Evolutionary conservation across 768 basidiomycete species (phyloP), one percentile per base, ranked within the genome.

Genomic region (Russula sp.): DNA sequence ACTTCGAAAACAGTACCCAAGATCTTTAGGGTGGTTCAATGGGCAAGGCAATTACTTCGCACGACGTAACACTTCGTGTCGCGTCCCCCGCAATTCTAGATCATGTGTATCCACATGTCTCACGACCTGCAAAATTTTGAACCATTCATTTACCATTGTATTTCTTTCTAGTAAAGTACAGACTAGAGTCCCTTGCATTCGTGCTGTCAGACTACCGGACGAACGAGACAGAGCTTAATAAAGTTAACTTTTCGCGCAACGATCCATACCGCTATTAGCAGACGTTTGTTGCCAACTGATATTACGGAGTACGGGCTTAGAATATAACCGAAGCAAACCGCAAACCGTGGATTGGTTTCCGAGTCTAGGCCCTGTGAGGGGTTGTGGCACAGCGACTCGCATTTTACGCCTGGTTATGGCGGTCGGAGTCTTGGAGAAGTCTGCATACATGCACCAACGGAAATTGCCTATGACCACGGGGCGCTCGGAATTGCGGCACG

Each of bases 11-110:
- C 32, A 9, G 20, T 22, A 22, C 59, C 54, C 9, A 56, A n/a
- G 22, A 1, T 59, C 26, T 32, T 64, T 1, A 24, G 13, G 38
- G 5, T 51, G 5, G 9, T 30, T 55, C 36, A 28, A 50, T 30
- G 5, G 9, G 40, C 55, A 34, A 22, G 48, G 13, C 64, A 65
- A 22, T 60, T 38, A 7, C 10, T 57, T 24, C 64, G 53, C 24
- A 61, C 54, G 6, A 5, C 44, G 1, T 22, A 9, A 32, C 61
- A 61, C 32, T 5, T 57, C 4, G 20, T 30, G 2, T 56, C 40
- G 5, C 22, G 22, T 5, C n/a, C 7, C 13, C 54, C 6, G 48
- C 59, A 13, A 65, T 61, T 42, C 59, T 58, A 16, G 44, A 64
- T 10, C 34, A 36, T 16, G 2, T 59, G 22, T 11, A 26, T 16